Percentiles rank a stretch among this genome's conserved stretches.
Conservation (phyloP, 768 basidiomycete species). For the Chlorophyllum brunneum region DNA sequence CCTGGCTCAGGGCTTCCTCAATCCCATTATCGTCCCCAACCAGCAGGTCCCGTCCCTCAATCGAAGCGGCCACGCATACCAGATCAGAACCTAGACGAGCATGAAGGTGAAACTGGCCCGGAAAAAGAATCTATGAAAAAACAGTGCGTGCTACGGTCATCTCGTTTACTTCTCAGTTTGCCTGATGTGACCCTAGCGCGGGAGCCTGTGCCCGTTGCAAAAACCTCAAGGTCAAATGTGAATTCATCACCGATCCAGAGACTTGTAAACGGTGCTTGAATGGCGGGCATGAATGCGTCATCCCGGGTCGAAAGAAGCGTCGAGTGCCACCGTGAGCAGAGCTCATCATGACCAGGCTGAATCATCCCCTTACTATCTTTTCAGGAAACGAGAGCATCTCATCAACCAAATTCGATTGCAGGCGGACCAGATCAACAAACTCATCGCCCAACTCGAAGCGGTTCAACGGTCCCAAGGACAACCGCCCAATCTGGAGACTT, state of each 20-base stretch:
- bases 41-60: constrained; percentile 19
- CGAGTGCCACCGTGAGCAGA: constrained; percentile 70
- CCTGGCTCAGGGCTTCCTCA: constrained; percentile 16
- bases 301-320: constrained; percentile 82
- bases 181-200: constrained; percentile 22
- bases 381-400: constrained; percentile 78
- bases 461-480: constrained; percentile 16
- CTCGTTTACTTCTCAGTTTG: constrained; percentile 1
- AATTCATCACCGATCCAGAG: constrained; percentile 68
- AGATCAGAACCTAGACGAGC: constrained; percentile 33
- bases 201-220: constrained; percentile 77
- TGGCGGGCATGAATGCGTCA: constrained; percentile 69
- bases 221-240: constrained; percentile 65
- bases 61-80: constrained; percentile 34
- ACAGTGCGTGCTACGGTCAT: constrained; percentile 31
- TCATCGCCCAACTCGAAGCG: constrained; percentile 66
- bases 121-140: constrained; percentile 38
- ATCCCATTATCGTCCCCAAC: constrained; percentile 20
- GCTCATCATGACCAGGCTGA: not conserved
- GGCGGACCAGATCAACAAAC: constrained; percentile 63
- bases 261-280: constrained; percentile 72
- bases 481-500: constrained; percentile 20
- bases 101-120: constrained; percentile 26
- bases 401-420: constrained; percentile 73
- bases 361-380: constrained; percentile 4